Evolutionary conservation across 345 rosid species (phyloP).

Genomic region (Anacardium occidentale): DNA sequence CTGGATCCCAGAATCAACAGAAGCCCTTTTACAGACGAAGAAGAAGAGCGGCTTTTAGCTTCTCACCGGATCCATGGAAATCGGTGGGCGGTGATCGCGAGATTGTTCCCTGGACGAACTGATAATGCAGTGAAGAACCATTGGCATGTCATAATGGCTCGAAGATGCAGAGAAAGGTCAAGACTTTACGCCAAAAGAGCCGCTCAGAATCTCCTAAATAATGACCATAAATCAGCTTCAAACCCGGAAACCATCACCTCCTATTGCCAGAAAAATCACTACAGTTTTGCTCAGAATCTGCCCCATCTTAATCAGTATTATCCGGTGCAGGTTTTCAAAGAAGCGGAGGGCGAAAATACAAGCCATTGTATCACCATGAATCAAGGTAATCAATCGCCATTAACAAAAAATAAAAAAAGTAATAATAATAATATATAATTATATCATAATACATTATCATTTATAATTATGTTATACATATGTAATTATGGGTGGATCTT

Average conservation of each 20-base stretch:
- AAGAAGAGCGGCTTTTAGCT: conserved; percentile 77
- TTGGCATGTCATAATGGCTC: conserved; percentile 95
- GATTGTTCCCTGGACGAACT: conserved; percentile 83
- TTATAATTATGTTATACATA: no score
- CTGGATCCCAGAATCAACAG: conserved; percentile 87
- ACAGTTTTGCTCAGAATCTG: conserved; percentile 8
- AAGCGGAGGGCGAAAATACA: neutral
- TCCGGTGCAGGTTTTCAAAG: conserved; percentile 2
- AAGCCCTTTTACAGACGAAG: conserved; percentile 85
- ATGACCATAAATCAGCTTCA: conserved; percentile 1
- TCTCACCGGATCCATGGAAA: conserved; percentile 88
- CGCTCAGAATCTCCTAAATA: conserved; percentile 15
- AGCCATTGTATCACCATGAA: neutral
- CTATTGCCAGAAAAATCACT: conserved; percentile 1
- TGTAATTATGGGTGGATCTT: no score
- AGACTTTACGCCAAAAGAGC: conserved; percentile 37
- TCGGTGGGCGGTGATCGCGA: conserved; percentile 83
- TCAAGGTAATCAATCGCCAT: conserved; percentile 8
- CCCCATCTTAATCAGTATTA: neutral
- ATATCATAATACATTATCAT: no score
- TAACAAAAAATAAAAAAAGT: no score
- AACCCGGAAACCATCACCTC: neutral
- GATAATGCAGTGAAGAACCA: conserved; percentile 98
- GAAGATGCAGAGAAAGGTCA: conserved; percentile 56
- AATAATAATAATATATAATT: no score